These are phyloP conservation scores for Yamadazyma epiphylla DNA, from an alignment of 1,139 yeast genomes.

Conservation along the genomic window DNA sequence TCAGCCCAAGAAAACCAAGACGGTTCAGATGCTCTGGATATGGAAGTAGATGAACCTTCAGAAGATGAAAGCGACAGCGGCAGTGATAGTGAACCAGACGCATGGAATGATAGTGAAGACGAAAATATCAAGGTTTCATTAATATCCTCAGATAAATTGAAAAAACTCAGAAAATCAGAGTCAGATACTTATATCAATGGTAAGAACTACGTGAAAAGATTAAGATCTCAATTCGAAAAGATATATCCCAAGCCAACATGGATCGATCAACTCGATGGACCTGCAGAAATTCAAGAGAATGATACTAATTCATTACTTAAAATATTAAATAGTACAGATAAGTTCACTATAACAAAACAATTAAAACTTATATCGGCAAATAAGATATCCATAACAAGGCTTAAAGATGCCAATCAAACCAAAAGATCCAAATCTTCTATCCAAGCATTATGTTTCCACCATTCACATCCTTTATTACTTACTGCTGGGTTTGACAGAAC, in stretches of 20 bases:
- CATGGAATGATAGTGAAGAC: slow-evolving; percentile 94
- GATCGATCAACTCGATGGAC: slow-evolving; percentile 51
- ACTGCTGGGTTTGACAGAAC: slow-evolving; percentile 95
- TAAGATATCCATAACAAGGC: slow-evolving; percentile 67
- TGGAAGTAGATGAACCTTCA: slow-evolving; percentile 38
- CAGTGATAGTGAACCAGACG: slow-evolving; percentile 30
- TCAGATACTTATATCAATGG: slow-evolving; percentile 62
- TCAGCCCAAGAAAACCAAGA: slow-evolving; percentile 24
- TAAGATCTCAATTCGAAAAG: slow-evolving; percentile 81
- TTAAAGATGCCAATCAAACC: slow-evolving; percentile 80
- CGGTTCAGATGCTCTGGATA: slow-evolving; percentile 25
- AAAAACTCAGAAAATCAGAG: slow-evolving; percentile 66
- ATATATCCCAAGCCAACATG: slow-evolving; percentile 87
- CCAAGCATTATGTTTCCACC: slow-evolving; percentile 83
- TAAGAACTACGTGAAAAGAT: slow-evolving; percentile 61
- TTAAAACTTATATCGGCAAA: slow-evolving; percentile 66
- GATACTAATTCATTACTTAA: slow-evolving; percentile 52
- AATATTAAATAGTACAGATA: slow-evolving; percentile 55
- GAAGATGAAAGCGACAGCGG: slow-evolving; percentile 25
- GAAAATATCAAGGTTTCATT: slow-evolving; percentile 67
- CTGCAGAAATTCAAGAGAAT: slow-evolving; percentile 15
- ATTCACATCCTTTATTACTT: slow-evolving; percentile 73
- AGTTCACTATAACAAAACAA: slow-evolving; percentile 48
- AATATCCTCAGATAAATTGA: slow-evolving; percentile 53
- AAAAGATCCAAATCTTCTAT: slow-evolving; percentile 72